Evolutionary conservation across 2,329 filamentous ascomycete genomes (phyloP), one percentile per base, ranked within the genome.

Genomic region (Claviceps maximensis): DNA sequence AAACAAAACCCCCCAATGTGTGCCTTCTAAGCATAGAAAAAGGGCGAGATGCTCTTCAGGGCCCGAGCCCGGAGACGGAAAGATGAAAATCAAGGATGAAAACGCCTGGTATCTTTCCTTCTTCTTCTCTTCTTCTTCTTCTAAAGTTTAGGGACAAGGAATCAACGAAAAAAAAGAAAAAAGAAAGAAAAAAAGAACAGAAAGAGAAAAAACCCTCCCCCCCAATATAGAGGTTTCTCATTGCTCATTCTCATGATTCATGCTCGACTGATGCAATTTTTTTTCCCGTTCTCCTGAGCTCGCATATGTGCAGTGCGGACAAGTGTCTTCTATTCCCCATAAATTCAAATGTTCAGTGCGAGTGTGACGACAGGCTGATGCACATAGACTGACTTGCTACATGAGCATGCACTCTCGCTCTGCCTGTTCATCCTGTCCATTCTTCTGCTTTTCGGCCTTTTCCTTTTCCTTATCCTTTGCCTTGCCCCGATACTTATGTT

Each of bases 391-490:
- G n/a, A 5, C 9, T 19, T 3, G 44, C 56, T 61, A 77, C 74
- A 77, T 77, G 50, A 77, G 64, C 10, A 58, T 62, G 59, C 74
- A 77, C 59, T 77, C 74, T 57, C 74, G 67, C 54, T 77, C 74
- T 1, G 70, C 68, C 40, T 71, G 69, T 15, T 64, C 62, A 25
- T 55, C 59, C 45, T 47, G 25, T 13, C 33, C 29, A n/a, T 57
- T 53, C 54, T 72, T 74, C 21, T 62, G 62, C 55, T 69, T 68
- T 19, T 64, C 63, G 23, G 64, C 58, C 56, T 69, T 67, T 6
- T 71, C 58, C 56, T 69, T 67, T 5, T 71, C 66, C 57, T 70
- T 74, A 6, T 67, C 67, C 54, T 69, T 71, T 47, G 62, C 59
- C 44, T 66, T 60, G 54, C 52, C 46, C 8, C 64, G 69, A 52